Evolutionary conservation across 2,329 filamentous ascomycete species (phyloP).

Genomic region (Colletotrichum tofieldiae): DNA sequence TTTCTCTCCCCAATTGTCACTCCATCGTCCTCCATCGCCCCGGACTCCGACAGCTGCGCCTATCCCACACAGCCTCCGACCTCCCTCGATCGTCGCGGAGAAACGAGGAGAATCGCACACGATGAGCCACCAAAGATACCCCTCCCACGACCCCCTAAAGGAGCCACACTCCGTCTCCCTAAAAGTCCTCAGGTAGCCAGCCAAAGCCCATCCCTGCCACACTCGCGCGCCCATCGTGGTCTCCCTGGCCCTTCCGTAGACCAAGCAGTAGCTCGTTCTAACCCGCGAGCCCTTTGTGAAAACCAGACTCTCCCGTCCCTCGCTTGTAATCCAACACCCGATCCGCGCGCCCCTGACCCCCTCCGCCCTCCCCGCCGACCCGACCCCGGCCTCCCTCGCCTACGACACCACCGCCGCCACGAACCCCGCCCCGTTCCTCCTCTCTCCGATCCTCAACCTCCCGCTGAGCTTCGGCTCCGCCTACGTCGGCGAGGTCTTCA

Average conservation of each 20-base stretch:
- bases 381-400: constrained; percentile 78
- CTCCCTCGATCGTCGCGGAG: neutral
- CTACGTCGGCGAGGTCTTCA: constrained; percentile 95
- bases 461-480: constrained; percentile 94
- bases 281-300: constrained; percentile 33
- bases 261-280: neutral
- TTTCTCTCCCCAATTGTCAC: constrained; percentile 7
- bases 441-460: constrained; percentile 81
- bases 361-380: constrained; percentile 63
- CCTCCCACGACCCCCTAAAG: constrained; percentile 73
- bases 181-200: constrained; percentile 78
- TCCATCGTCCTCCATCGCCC: constrained; percentile 7
- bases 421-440: constrained; percentile 69
- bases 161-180: constrained; percentile 85
- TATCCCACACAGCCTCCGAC: neutral
- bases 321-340: constrained; percentile 80
- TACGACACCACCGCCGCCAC: constrained; percentile 67
- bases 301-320: constrained; percentile 85
- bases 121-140: constrained; percentile 74
- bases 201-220: neutral
- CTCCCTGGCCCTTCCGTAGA: neutral
- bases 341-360: constrained; percentile 64
- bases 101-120: constrained; percentile 22
- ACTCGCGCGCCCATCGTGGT: constrained; percentile 1
- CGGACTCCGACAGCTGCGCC: neutral